These are phyloP conservation scores for Claviceps sp. DNA, from an alignment of 2,329 filamentous ascomycete species.

Conservation along the genomic window DNA sequence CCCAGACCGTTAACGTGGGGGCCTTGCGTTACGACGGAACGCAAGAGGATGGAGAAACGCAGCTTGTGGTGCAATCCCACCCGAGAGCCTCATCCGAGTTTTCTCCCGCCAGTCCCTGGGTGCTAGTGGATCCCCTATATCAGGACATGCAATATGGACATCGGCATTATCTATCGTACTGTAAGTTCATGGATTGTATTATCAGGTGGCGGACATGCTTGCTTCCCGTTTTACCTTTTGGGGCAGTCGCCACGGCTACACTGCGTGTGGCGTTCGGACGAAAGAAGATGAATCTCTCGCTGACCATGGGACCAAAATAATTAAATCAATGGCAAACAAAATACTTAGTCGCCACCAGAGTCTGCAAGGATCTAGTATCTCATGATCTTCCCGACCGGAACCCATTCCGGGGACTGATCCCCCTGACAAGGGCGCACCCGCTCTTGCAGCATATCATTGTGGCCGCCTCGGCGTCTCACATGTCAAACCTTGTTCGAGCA, in stretches of 20 bases:
- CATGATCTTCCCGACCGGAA: slow-evolving; percentile 30
- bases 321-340: not conserved
- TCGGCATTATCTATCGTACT: slow-evolving; percentile 28
- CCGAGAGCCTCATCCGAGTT: slow-evolving; percentile 9
- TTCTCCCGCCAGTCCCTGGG: slow-evolving; percentile 18
- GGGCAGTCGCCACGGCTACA: not conserved
- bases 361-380: slow-evolving; percentile 40
- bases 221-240: not conserved
- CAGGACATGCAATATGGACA: slow-evolving; percentile 40
- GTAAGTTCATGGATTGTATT: slow-evolving; percentile 14
- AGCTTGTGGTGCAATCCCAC: slow-evolving; percentile 14
- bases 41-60: slow-evolving; percentile 10
- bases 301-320: not conserved
- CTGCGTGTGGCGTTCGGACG: slow-evolving; percentile 4
- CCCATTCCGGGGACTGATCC: slow-evolving; percentile 31
- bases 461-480: slow-evolving; percentile 34
- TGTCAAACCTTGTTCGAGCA: slow-evolving; percentile 27
- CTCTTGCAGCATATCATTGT: slow-evolving; percentile 33
- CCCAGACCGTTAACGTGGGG: slow-evolving; percentile 1
- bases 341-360: slow-evolving; percentile 29
- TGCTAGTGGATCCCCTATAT: slow-evolving; percentile 28
- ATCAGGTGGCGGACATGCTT: not conserved
- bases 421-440: slow-evolving; percentile 26
- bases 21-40: not conserved
- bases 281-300: not conserved